Percentiles rank a stretch among this genome's conserved stretches.
phyloP scores from a whole-genome alignment of 768 basidiomycete genomes.

The Boletellus emodensis region DNA sequence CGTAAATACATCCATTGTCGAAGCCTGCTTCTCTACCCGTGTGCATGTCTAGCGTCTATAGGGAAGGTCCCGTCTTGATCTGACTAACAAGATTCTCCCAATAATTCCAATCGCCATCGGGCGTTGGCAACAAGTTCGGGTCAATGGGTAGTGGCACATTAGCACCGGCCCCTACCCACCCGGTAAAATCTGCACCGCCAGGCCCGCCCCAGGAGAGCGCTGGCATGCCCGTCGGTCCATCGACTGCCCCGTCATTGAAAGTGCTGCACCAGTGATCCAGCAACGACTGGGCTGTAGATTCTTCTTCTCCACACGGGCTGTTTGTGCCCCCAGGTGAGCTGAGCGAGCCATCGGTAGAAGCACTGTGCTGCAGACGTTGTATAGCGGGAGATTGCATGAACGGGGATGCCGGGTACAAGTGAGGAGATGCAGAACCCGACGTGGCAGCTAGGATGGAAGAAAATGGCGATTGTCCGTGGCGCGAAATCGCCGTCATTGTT shows the following conservation, averaged over 20 bases:
- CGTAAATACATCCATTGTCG: constrained; percentile 7
- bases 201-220: constrained; percentile 59
- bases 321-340: constrained; percentile 60
- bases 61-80: constrained; percentile 37
- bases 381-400: constrained; percentile 46
- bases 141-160: constrained; percentile 39
- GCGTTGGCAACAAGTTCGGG: constrained; percentile 41
- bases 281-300: constrained; percentile 70
- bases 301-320: constrained; percentile 72
- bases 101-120: constrained; percentile 73
- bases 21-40: constrained; percentile 10
- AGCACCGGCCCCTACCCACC: constrained; percentile 49
- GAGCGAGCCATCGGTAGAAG: constrained; percentile 40
- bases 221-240: constrained; percentile 44
- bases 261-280: constrained; percentile 84
- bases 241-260: constrained; percentile 62
- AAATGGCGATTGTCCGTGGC: constrained; percentile 16
- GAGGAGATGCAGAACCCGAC: constrained; percentile 21
- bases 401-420: constrained; percentile 25
- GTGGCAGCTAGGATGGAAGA: constrained; percentile 23
- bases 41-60: constrained; percentile 18
- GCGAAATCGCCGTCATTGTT: constrained; percentile 9
- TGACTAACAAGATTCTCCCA: constrained; percentile 76
- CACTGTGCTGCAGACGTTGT: constrained; percentile 55
- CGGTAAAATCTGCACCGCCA: constrained; percentile 52